Conservation (phyloP, 164 flowering plant species). For the Vitis cinerea region DNA sequence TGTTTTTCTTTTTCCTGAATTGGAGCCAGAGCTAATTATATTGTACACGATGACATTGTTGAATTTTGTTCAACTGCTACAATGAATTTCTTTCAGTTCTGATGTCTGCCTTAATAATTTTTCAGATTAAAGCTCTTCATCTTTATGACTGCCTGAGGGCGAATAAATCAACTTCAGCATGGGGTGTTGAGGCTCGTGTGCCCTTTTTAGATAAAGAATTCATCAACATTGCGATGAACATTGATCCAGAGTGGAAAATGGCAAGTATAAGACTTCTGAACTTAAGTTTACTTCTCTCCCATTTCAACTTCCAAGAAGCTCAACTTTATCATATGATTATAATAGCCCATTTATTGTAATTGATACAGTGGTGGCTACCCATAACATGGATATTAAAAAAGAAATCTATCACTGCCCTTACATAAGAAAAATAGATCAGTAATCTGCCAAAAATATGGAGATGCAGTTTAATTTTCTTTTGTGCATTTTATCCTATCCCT, state of each 20-base stretch:
- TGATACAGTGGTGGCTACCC: not conserved
- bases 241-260: slow-evolving; percentile 99
- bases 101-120: slow-evolving; percentile 16
- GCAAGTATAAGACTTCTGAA: slow-evolving; percentile 28
- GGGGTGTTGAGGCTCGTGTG: slow-evolving; percentile 99
- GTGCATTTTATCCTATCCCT: not conserved
- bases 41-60: not conserved
- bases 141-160: slow-evolving; percentile 95
- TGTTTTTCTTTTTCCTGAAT: not conserved
- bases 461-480: not conserved
- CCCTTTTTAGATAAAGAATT: slow-evolving; percentile 93
- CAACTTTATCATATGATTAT: not conserved
- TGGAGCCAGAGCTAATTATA: not conserved
- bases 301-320: not conserved
- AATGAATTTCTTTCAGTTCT: not conserved
- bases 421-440: not conserved
- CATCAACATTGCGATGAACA: slow-evolving; percentile 76
- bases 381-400: too few relatives aligned
- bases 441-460: not conserved
- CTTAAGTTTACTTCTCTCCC: not conserved
- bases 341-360: not conserved
- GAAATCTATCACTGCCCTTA: too few relatives aligned
- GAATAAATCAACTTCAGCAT: slow-evolving; percentile 95
- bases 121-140: slow-evolving; percentile 87
- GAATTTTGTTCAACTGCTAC: not conserved